These are phyloP conservation scores for Alternaria incomplexa DNA, from an alignment of 2,329 filamentous ascomycete genomes.

Conservation along the genomic window DNA sequence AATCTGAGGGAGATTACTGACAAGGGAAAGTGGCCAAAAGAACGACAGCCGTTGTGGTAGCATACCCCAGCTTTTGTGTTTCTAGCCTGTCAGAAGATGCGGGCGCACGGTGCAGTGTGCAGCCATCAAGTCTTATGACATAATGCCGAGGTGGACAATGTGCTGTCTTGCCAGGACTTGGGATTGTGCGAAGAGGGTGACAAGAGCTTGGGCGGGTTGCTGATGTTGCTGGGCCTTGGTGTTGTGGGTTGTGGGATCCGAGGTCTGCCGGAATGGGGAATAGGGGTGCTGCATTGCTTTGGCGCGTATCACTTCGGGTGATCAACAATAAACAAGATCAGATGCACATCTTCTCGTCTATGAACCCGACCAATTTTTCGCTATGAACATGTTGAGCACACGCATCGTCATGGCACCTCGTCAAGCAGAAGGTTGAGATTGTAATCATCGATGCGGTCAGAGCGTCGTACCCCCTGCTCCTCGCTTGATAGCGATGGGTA, in stretches of 20 bases:
- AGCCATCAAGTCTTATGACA: conserved; percentile 1
- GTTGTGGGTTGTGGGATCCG: conserved; percentile 2
- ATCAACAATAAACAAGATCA: neutral
- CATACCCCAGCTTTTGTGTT: conserved; percentile 14
- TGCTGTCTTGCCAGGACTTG: neutral
- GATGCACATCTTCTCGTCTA: neutral
- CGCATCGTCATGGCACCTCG: neutral
- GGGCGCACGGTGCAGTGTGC: neutral
- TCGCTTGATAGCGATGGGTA: neutral
- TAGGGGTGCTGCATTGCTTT: neutral
- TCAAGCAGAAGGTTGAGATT: neutral
- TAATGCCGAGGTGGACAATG: neutral
- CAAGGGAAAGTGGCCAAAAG: conserved; percentile 1
- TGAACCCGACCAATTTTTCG: neutral
- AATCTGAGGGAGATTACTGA: conserved; percentile 2
- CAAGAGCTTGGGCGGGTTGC: neutral
- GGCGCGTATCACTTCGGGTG: neutral
- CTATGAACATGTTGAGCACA: neutral
- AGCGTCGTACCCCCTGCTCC: neutral
- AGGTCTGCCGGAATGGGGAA: neutral
- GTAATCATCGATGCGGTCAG: neutral
- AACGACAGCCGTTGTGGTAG: conserved; percentile 6
- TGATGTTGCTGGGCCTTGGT: neutral
- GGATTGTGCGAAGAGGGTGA: neutral
- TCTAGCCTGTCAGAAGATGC: neutral